phyloP scores from a whole-genome alignment of 352 stramenopile genomes.

The Pythium folliculosum region DNA sequence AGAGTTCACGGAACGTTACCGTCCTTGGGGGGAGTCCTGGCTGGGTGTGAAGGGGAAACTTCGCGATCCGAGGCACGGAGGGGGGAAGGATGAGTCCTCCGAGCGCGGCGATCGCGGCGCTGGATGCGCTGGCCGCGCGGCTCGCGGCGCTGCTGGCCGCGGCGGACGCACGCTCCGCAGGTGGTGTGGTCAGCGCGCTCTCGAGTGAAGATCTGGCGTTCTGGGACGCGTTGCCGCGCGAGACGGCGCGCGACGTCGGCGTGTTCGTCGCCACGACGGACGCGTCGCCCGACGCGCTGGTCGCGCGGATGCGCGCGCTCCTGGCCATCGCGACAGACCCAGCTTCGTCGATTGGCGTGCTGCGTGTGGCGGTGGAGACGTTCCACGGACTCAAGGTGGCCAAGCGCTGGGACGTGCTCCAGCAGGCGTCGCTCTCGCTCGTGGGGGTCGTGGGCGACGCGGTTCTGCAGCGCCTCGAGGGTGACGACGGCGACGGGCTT shows the following conservation, averaged over 20 bases:
- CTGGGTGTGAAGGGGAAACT: conserved; percentile 35
- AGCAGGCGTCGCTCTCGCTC: conserved; percentile 41
- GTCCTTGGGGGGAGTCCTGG: conserved; percentile 6
- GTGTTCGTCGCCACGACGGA: conserved; percentile 63
- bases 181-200: conserved; percentile 18
- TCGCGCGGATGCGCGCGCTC: conserved; percentile 40
- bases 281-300: conserved; percentile 34
- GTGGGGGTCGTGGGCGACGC: conserved; percentile 38
- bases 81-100: conserved; percentile 23
- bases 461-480: conserved; percentile 31
- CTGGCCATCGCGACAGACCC: conserved; percentile 29
- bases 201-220: conserved; percentile 46
- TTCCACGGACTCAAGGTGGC: conserved; percentile 71
- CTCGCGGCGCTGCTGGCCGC: conserved; percentile 24
- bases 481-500: conserved; percentile 30
- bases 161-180: background rate
- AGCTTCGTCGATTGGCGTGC: conserved; percentile 30
- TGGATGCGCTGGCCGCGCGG: conserved; percentile 17
- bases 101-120: conserved; percentile 13
- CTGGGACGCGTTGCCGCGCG: conserved; percentile 47
- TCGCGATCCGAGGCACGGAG: conserved; percentile 15
- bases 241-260: conserved; percentile 54
- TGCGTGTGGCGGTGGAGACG: conserved; percentile 55
- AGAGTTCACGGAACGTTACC: conserved; percentile 17
- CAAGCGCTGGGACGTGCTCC: conserved; percentile 73